phyloP scores from a whole-genome alignment of 176 grass and related monocot species.

The Poa annua region DNA sequence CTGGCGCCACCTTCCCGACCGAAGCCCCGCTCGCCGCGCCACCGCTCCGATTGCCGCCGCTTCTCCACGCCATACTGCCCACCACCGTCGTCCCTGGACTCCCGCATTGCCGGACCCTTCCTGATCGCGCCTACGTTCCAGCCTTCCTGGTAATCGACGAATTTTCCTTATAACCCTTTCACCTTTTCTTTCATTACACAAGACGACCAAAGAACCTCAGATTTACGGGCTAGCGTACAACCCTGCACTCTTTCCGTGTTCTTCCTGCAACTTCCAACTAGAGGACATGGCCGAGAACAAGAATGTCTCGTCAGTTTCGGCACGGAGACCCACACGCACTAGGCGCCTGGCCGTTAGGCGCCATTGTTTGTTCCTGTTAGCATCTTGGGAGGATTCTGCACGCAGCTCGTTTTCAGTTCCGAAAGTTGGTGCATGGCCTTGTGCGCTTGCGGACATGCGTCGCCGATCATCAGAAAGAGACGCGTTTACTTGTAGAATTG shows the following conservation, averaged over 20 bases:
- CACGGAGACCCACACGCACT: background rate
- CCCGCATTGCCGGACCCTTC: constrained; percentile 13
- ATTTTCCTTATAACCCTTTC: background rate
- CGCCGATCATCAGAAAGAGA: background rate
- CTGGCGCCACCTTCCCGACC: background rate
- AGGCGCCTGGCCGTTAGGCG: background rate
- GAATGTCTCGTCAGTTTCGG: constrained; percentile 20
- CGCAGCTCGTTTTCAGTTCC: constrained; percentile 23
- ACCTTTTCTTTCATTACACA: no score
- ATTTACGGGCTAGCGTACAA: background rate
- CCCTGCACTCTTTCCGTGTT: background rate
- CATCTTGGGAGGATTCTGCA: constrained; percentile 19
- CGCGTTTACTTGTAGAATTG: constrained; percentile 19
- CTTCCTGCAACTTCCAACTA: background rate
- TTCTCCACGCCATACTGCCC: background rate
- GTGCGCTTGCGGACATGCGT: constrained; percentile 6
- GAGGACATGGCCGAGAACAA: background rate
- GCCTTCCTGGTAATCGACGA: constrained; percentile 33
- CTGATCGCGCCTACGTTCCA: constrained; percentile 12
- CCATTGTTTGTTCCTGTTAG: background rate
- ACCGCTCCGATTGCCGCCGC: background rate
- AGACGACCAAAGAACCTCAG: background rate
- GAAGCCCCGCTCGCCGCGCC: background rate
- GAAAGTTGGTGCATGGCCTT: constrained; percentile 33
- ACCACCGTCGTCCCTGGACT: background rate